Evolutionary conservation across 345 rosid species (phyloP).

Genomic region (Eucalyptus regnans): DNA sequence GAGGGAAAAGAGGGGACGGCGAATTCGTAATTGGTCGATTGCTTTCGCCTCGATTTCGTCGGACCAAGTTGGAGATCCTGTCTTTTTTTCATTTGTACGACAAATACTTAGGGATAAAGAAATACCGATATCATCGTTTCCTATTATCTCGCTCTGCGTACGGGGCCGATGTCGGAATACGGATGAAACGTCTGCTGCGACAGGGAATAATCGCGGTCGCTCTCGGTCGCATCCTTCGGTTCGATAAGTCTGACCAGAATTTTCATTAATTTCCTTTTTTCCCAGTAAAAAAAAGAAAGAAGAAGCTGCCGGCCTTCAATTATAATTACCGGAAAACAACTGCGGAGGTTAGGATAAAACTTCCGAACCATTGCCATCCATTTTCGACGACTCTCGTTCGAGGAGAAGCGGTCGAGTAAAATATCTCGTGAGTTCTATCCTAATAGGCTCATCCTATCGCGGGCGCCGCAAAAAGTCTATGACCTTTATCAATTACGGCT

Average conservation of each 20-base stretch:
- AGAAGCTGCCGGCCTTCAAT: neutral
- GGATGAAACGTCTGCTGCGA: too few species aligned
- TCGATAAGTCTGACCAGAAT: neutral
- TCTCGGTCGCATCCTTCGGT: neutral
- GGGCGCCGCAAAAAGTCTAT: neutral
- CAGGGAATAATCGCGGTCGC: neutral
- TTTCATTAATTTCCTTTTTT: neutral
- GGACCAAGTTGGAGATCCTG: neutral
- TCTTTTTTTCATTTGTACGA: neutral
- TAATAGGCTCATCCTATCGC: neutral
- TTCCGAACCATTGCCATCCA: neutral
- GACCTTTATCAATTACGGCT: neutral
- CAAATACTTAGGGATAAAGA: neutral
- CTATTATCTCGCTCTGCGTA: neutral
- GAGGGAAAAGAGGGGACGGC: neutral
- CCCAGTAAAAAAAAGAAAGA: accelerated
- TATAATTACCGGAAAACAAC: neutral
- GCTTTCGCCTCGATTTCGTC: neutral
- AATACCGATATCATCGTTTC: neutral
- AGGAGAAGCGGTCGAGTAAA: neutral
- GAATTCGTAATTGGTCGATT: neutral
- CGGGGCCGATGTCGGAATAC: neutral
- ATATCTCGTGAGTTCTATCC: neutral
- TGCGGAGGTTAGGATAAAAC: neutral
- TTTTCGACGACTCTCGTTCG: neutral